phyloP scores from a whole-genome alignment of 1,284 basidiomycete species.

The Leccinum subrobustum region DNA sequence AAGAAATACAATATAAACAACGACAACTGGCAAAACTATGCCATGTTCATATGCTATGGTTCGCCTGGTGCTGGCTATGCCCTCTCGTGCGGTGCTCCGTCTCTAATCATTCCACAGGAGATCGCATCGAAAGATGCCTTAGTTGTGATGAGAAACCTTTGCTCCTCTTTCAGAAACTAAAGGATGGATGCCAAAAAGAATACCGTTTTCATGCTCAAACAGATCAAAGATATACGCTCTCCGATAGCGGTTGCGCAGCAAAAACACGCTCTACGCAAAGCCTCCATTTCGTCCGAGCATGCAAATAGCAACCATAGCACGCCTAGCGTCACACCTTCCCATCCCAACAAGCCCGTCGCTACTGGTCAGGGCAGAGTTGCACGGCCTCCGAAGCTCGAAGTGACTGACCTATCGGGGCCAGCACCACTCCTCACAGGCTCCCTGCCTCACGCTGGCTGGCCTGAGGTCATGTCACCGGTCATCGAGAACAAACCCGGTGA shows the following conservation, averaged over 20 bases:
- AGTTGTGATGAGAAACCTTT: slow-evolving; percentile 98
- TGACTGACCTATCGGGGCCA: slow-evolving; percentile 48
- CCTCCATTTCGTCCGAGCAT: slow-evolving; percentile 41
- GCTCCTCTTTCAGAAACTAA: slow-evolving; percentile 94
- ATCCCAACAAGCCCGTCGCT: slow-evolving; percentile 25
- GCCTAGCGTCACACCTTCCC: slow-evolving; percentile 20
- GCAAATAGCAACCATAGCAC: slow-evolving; percentile 18
- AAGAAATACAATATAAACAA: slow-evolving; percentile 99
- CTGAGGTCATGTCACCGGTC: slow-evolving; percentile 67
- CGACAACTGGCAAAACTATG: slow-evolving; percentile 98
- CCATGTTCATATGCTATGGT: slow-evolving; percentile 98
- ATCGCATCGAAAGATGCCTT: slow-evolving; percentile 88
- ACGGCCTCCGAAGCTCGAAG: slow-evolving; percentile 66
- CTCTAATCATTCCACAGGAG: slow-evolving; percentile 42
- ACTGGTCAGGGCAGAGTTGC: slow-evolving; percentile 39
- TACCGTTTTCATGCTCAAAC: slow-evolving; percentile 98
- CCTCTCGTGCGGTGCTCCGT: not conserved
- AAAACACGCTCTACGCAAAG: slow-evolving; percentile 86
- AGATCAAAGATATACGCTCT: slow-evolving; percentile 97
- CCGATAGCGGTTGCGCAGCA: slow-evolving; percentile 94
- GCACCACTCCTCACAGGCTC: slow-evolving; percentile 49
- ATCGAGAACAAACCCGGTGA: slow-evolving; percentile 49
- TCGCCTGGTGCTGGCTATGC: slow-evolving; percentile 62
- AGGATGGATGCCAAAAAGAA: slow-evolving; percentile 96
- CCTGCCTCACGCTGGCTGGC: slow-evolving; percentile 68